Evolutionary conservation across 2,329 filamentous ascomycete species (phyloP), one percentile per base, ranked within the genome.

Genomic region (Fusarium cyanostomum): DNA sequence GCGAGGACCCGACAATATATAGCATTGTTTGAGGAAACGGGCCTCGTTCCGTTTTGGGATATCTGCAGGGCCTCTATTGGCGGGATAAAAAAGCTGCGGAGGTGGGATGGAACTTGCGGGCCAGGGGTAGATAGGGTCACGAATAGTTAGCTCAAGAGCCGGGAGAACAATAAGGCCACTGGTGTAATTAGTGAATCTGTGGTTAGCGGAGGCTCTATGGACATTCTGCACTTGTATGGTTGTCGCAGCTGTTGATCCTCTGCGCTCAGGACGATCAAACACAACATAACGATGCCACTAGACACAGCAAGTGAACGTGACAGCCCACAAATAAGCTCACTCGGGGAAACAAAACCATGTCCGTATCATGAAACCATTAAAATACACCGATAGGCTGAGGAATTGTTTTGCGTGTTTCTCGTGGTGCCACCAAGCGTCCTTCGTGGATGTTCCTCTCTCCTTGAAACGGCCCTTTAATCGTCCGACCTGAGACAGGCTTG

Each of bases 391-490:
- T 28, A 34, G 35, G 44, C 18, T 12, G 6, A 13, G 3, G 24
- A 9, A 24, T 5, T 13, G 45, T 50, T 37, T 33, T 33, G 28
- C 21, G 9, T 30, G 28, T 39, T 49, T 41, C 37, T 13, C n/a
- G 8, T 38, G 28, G 34, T 50, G 38, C 3, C 39, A 38, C 13
- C 18, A 15, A 38, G 34, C 30, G 38, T 26, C n/a, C n/a, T n/a
- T 34, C 13, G 38, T 44, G 18, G 39, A 39, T 39, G 26, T 21
- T 7, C 18, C 5, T 12, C n/a, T 18, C 52, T 38, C 38, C 52
- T 51, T 56, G 52, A 56, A 56, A 56, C 52, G 43, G 38, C 38
- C 55, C 55, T 60, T 60, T 48, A 54, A 54, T 56, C 30, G n/a
- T 13, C 5, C 27, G n/a, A 55, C 52, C 21, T 59, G 46, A 44